Evolutionary conservation across 768 basidiomycete species (phyloP).

Genomic region (Phlegmacium glaucopus): DNA sequence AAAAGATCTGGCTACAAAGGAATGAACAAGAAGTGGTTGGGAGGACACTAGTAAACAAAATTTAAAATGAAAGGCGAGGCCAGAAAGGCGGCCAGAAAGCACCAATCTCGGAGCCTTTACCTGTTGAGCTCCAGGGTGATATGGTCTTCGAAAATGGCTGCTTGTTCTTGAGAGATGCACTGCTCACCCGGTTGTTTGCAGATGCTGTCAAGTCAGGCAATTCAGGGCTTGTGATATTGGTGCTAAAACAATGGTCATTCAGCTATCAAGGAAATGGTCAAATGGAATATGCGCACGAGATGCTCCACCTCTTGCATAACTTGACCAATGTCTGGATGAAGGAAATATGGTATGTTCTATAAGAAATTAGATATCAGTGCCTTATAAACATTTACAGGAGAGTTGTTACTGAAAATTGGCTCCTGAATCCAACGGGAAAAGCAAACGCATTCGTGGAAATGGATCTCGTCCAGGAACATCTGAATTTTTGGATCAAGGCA

Average conservation of each 20-base stretch:
- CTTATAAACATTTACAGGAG: constrained; percentile 7
- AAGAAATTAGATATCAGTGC: not conserved
- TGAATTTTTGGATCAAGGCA: constrained; percentile 33
- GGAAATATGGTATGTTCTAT: constrained; percentile 14
- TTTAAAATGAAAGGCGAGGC: too few species aligned
- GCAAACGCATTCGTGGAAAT: constrained; percentile 22
- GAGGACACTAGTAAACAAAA: too few species aligned
- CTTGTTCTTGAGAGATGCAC: constrained; percentile 26
- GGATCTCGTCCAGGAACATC: constrained; percentile 31
- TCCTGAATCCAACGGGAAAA: constrained; percentile 29
- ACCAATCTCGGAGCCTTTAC: too few species aligned
- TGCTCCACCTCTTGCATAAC: constrained; percentile 27
- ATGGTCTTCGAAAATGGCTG: constrained; percentile 25
- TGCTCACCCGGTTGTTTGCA: constrained; percentile 22
- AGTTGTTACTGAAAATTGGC: constrained; percentile 28
- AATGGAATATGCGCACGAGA: constrained; percentile 31
- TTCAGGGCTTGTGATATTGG: constrained; percentile 24
- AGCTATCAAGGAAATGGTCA: constrained; percentile 28
- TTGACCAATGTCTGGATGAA: constrained; percentile 21
- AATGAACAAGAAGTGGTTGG: too few species aligned
- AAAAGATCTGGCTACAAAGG: too few species aligned
- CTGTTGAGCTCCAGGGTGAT: constrained; percentile 12
- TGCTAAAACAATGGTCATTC: constrained; percentile 25
- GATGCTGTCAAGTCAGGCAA: constrained; percentile 30
- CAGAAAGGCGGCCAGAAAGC: too few species aligned